Evolutionary conservation across 2,329 filamentous ascomycete species (phyloP).

Genomic region (Calonectria pseudoreteaudii): DNA sequence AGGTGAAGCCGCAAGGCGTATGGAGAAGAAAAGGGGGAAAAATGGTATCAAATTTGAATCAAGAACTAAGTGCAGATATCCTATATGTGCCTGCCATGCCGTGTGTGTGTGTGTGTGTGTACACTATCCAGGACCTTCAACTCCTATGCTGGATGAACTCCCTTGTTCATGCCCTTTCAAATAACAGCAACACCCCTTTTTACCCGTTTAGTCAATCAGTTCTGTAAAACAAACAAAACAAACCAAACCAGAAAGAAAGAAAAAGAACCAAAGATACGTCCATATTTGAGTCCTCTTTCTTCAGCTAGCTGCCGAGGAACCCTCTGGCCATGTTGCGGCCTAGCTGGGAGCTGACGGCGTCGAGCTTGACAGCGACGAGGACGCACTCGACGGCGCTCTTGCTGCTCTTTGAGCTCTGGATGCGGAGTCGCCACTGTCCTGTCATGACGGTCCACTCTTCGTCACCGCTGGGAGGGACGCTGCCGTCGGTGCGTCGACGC

Average conservation of each 20-base stretch:
- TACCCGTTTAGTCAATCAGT: not conserved
- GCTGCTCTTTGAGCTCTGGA: slow-evolving; percentile 65
- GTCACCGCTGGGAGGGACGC: slow-evolving; percentile 40
- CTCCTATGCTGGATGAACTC: slow-evolving; percentile 8
- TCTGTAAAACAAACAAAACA: not conserved
- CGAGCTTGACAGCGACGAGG: slow-evolving; percentile 80
- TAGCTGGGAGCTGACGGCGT: slow-evolving; percentile 75
- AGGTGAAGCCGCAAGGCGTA: not conserved
- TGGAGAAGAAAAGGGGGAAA: not conserved
- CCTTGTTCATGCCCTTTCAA: not conserved
- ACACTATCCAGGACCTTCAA: slow-evolving; percentile 11
- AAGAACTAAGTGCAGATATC: not conserved
- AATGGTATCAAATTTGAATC: slow-evolving; percentile 19
- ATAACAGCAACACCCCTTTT: not conserved
- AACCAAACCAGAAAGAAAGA: not conserved
- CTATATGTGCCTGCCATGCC: not conserved
- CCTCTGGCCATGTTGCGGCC: slow-evolving; percentile 73
- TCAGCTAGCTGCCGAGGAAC: slow-evolving; percentile 65
- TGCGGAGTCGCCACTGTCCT: slow-evolving; percentile 78
- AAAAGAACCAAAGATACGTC: not conserved
- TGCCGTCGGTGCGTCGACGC: slow-evolving; percentile 56
- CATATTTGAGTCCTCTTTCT: not conserved
- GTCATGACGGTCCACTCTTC: slow-evolving; percentile 73
- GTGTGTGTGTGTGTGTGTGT: not conserved
- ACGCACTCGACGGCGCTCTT: slow-evolving; percentile 75